Percentiles rank a stretch among this genome's conserved stretches.
These are phyloP conservation scores for Boletus pseudopeckii DNA, from an alignment of 768 basidiomycete genomes.

Conservation along the genomic window DNA sequence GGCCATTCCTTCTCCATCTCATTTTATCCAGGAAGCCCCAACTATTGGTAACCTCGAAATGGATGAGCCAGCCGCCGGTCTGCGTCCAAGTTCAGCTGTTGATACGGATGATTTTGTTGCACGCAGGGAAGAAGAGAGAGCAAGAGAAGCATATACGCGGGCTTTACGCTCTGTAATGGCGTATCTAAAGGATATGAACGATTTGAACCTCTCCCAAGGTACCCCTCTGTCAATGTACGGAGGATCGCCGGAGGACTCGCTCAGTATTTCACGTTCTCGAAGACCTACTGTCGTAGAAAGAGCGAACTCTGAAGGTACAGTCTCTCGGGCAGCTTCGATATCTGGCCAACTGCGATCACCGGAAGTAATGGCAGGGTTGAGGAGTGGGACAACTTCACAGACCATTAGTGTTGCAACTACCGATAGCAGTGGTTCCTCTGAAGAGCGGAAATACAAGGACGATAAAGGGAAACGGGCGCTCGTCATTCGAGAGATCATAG, in stretches of 20 bases:
- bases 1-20: slow-evolving; percentile 58
- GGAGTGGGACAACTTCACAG: slow-evolving; percentile 57
- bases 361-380: slow-evolving; percentile 59
- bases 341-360: slow-evolving; percentile 60
- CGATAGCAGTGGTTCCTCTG: slow-evolving; percentile 68
- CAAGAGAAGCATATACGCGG: slow-evolving; percentile 67
- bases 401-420: slow-evolving; percentile 72
- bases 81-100: slow-evolving; percentile 45
- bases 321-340: slow-evolving; percentile 47
- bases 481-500: slow-evolving; percentile 87
- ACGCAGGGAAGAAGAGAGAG: slow-evolving; percentile 68
- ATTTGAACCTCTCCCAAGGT: slow-evolving; percentile 68
- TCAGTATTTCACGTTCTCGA: slow-evolving; percentile 45
- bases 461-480: slow-evolving; percentile 81
- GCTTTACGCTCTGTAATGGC: slow-evolving; percentile 92
- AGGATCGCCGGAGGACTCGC: slow-evolving; percentile 42
- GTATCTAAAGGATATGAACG: slow-evolving; percentile 94
- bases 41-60: slow-evolving; percentile 36
- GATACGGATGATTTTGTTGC: slow-evolving; percentile 42
- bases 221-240: slow-evolving; percentile 60
- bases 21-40: slow-evolving; percentile 53
- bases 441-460: slow-evolving; percentile 89
- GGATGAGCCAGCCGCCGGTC: slow-evolving; percentile 23
- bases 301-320: slow-evolving; percentile 44
- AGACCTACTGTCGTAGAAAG: slow-evolving; percentile 65